Conservation (phyloP, 352 stramenopile genomes). For the Lagenidium giganteum region DNA sequence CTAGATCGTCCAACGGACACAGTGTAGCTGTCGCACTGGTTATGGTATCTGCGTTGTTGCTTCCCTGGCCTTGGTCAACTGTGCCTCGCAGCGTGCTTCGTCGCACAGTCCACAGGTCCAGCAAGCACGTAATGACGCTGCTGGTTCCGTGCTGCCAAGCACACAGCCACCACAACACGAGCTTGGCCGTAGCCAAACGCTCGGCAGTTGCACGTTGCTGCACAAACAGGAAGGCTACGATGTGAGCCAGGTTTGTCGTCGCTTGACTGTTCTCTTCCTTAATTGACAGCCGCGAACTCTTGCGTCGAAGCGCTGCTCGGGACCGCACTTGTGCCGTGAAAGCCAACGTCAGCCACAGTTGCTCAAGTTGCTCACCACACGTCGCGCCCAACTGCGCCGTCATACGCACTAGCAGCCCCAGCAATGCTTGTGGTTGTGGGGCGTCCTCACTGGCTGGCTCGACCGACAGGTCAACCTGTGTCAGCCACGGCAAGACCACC, state of each 20-base stretch:
- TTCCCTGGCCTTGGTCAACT: no score
- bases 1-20: slow-evolving; percentile 5
- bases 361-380: slow-evolving; percentile 35
- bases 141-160: slow-evolving; percentile 32
- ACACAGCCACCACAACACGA: slow-evolving; percentile 42
- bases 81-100: slow-evolving; percentile 8
- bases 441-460: neutral
- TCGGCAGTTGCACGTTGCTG: slow-evolving; percentile 17
- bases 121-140: slow-evolving; percentile 16
- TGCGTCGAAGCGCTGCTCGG: no score
- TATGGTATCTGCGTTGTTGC: no score
- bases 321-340: no score
- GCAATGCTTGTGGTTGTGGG: slow-evolving; percentile 3
- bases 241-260: slow-evolving; percentile 1
- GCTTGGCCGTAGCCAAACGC: slow-evolving; percentile 29
- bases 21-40: no score
- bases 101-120: slow-evolving; percentile 10
- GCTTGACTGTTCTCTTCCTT: neutral
- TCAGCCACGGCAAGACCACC: slow-evolving; percentile 47
- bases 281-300: no score
- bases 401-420: slow-evolving; percentile 28
- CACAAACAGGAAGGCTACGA: slow-evolving; percentile 27
- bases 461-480: slow-evolving; percentile 23
- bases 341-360: slow-evolving; percentile 39
- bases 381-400: slow-evolving; percentile 20